These are phyloP conservation scores for Sphaerobolus stellatus DNA, from an alignment of 1,284 basidiomycete species.

Conservation along the genomic window DNA sequence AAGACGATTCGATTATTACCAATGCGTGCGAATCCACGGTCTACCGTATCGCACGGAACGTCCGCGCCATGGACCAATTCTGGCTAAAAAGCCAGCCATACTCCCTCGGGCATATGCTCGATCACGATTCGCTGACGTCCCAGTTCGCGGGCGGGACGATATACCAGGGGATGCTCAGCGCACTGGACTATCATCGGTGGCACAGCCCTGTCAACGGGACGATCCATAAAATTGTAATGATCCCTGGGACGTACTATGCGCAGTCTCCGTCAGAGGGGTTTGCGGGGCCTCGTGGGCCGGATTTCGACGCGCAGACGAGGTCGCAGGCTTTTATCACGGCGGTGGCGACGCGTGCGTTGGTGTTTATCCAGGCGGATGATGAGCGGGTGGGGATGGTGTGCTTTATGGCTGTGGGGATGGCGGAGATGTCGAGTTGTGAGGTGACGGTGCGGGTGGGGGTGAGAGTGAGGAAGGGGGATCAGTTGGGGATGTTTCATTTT, in stretches of 20 bases:
- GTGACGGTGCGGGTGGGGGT: constrained; percentile 30
- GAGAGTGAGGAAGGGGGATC: constrained; percentile 44
- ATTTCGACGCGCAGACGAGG: no score
- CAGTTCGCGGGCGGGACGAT: constrained; percentile 51
- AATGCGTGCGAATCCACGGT: constrained; percentile 48
- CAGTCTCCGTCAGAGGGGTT: no score
- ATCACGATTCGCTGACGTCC: constrained; percentile 29
- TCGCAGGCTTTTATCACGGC: no score
- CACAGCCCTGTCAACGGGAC: constrained; percentile 50
- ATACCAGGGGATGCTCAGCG: constrained; percentile 53
- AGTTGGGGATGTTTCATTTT: constrained; percentile 53
- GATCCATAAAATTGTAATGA: constrained; percentile 40
- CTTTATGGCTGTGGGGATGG: constrained; percentile 56
- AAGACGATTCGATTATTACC: constrained; percentile 39
- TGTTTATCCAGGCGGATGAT: constrained; percentile 56
- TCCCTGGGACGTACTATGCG: constrained; percentile 54
- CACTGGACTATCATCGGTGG: constrained; percentile 57
- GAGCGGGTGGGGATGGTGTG: constrained; percentile 47
- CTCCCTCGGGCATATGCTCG: constrained; percentile 41
- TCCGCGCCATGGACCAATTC: constrained; percentile 39
- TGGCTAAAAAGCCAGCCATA: constrained; percentile 50
- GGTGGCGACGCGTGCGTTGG: constrained; percentile 48
- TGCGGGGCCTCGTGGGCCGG: no score
- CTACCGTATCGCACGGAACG: constrained; percentile 37
- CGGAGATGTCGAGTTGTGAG: constrained; percentile 55